Evolutionary conservation across 192 early-diverging fungal species (phyloP).

Genomic region (Nowakowskiella sp.): DNA sequence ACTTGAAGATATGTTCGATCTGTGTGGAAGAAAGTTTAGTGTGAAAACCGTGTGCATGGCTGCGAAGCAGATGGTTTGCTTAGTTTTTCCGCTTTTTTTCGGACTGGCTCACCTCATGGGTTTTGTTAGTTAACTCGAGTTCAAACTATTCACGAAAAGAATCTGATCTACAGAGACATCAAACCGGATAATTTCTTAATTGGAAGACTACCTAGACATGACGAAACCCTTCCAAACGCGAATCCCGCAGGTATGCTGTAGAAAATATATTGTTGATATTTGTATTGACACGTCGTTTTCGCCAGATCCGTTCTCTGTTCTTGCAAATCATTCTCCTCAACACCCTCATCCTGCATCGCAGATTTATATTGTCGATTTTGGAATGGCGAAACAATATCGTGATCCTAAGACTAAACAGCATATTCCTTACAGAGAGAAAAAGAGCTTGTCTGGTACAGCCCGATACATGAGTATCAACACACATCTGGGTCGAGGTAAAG

Average conservation of each 20-base stretch:
- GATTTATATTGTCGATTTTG: constrained; percentile 93
- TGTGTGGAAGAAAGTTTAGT: constrained; percentile 82
- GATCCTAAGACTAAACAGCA: constrained; percentile 95
- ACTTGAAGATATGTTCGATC: constrained; percentile 94
- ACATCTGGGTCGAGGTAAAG: constrained; percentile 83
- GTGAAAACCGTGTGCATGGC: constrained; percentile 94
- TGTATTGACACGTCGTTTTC: not conserved
- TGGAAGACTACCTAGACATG: constrained; percentile 57
- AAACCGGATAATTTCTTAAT: constrained; percentile 99
- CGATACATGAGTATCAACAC: constrained; percentile 99
- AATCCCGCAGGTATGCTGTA: not conserved
- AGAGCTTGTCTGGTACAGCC: constrained; percentile 89
- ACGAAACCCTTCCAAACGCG: constrained; percentile 18
- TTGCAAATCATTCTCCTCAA: constrained; percentile 48
- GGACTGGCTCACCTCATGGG: no score
- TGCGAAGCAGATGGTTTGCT: constrained; percentile 84
- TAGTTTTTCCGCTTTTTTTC: no score
- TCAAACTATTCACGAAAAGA: constrained; percentile 88
- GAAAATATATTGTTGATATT: not conserved
- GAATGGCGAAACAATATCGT: constrained; percentile 96
- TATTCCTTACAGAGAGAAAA: constrained; percentile 95
- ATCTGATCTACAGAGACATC: constrained; percentile 95
- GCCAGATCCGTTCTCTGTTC: constrained; percentile 35
- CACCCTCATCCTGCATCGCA: constrained; percentile 46
- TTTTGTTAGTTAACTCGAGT: constrained; percentile 58